Evolutionary conservation across 2,329 filamentous ascomycete species (phyloP), one percentile per base, ranked within the genome.

Genomic region (Xylaria multiplex): DNA sequence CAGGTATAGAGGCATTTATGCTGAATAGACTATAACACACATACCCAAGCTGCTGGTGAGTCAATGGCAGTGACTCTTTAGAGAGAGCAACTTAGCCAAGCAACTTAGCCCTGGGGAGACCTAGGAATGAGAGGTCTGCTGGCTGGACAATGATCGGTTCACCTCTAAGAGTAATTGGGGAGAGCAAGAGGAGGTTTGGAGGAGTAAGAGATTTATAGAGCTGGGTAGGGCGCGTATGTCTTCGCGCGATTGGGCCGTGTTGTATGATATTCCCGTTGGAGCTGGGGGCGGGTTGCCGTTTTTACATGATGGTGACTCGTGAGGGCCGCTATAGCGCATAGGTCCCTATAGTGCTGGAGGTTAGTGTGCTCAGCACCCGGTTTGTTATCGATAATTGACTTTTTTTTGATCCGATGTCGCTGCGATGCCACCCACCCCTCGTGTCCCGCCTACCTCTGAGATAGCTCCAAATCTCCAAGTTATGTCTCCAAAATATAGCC

Each of bases 341-440:
- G 27, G 3, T 27, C 27, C 27, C 27, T 27, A 27, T 53, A 19
- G 48, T 16, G 48, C 6, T 14, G 30, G 9, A 37, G 6, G 37
- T 43, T 27, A 40, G 8, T 9, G 16, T 30, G 37, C 16, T 9
- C 24, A 43, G 62, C 59, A 59, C 40, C 64, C 62, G 53, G 49
- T 61, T 61, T 52, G 64, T 70, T 70, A 70, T 70, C 69, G 69
- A 70, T 70, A 69, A 63, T 65, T 35, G 35, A 63, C 40, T 65
- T 69, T 42, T 42, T 67, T 67, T 54, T 52, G 30, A 32, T 64
- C 69, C 69, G 69, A 70, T 67, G 48, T 69, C 69, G 69, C 69
- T 64, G 57, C 19, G 45, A 42, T 37, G 6, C 13, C n/a, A 30
- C 40, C 54, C 42, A 57, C 30, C 64, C 11, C 11, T 5, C 11